Conservation (phyloP, 2,329 filamentous ascomycete genomes). For the Trichoderma gracile region DNA sequence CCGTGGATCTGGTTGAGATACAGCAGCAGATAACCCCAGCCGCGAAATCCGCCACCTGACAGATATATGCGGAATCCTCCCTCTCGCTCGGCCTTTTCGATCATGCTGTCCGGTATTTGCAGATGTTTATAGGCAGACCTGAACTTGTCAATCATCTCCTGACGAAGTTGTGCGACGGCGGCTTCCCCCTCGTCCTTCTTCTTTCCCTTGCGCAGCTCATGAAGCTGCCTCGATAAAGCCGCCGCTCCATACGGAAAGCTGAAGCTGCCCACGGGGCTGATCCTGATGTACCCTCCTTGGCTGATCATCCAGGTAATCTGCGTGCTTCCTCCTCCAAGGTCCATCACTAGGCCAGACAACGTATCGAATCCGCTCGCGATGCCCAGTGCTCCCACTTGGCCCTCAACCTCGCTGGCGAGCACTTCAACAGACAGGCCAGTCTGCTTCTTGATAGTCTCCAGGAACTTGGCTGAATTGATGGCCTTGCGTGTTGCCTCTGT, state of each 20-base stretch:
- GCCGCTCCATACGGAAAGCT: conserved; percentile 72
- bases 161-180: conserved; percentile 47
- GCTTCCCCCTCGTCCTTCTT: conserved; percentile 43
- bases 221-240: conserved; percentile 59
- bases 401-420: conserved; percentile 66
- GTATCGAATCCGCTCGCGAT: conserved; percentile 63
- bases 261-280: conserved; percentile 57
- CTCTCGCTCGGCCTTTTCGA: conserved; percentile 44
- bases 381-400: conserved; percentile 64
- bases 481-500: conserved; percentile 39
- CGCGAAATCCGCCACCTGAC: conserved; percentile 69
- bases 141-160: conserved; percentile 56
- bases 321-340: conserved; percentile 68
- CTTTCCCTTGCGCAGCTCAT: conserved; percentile 43
- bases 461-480: conserved; percentile 35
- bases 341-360: conserved; percentile 69
- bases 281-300: conserved; percentile 49
- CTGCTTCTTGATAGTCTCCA: conserved; percentile 48
- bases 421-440: conserved; percentile 63
- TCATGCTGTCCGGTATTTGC: conserved; percentile 53
- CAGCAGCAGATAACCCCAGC: conserved; percentile 67
- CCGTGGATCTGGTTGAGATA: conserved; percentile 59
- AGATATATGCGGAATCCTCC: conserved; percentile 63
- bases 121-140: conserved; percentile 53
- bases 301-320: conserved; percentile 68